Evolutionary conservation across 352 stramenopile genomes (phyloP).

Genomic region (Pythium myriotylum): DNA sequence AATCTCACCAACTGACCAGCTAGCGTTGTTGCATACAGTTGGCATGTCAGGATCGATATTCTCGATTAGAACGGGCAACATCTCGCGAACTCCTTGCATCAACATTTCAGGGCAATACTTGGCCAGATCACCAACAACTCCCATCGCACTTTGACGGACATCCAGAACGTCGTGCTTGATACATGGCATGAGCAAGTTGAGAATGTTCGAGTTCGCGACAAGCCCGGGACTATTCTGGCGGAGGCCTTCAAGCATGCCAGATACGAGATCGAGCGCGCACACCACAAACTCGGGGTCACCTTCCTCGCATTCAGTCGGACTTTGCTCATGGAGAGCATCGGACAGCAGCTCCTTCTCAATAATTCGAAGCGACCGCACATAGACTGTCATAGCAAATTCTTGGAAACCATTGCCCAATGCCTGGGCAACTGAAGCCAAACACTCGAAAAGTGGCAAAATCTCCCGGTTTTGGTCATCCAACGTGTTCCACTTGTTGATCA

Average conservation of each 20-base stretch:
- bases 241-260: slow-evolving; percentile 88
- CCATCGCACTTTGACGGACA: slow-evolving; percentile 89
- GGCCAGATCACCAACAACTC: slow-evolving; percentile 86
- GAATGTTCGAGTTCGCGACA: slow-evolving; percentile 80
- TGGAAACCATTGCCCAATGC: slow-evolving; percentile 87
- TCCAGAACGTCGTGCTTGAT: slow-evolving; percentile 87
- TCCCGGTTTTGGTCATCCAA: slow-evolving; percentile 80
- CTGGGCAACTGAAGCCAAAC: slow-evolving; percentile 82
- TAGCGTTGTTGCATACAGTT: slow-evolving; percentile 93
- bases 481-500: slow-evolving; percentile 93
- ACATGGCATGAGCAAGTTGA: slow-evolving; percentile 88
- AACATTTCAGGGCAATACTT: slow-evolving; percentile 83
- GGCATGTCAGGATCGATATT: slow-evolving; percentile 88
- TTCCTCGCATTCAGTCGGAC: slow-evolving; percentile 75
- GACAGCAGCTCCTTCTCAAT: slow-evolving; percentile 85
- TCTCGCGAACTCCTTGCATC: slow-evolving; percentile 66
- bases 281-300: slow-evolving; percentile 90
- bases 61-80: slow-evolving; percentile 84
- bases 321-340: slow-evolving; percentile 81
- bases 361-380: slow-evolving; percentile 79
- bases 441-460: slow-evolving; percentile 90
- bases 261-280: slow-evolving; percentile 88
- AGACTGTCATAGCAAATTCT: slow-evolving; percentile 85
- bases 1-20: slow-evolving; percentile 91
- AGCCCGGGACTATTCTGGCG: slow-evolving; percentile 74